Base-by-base conservation (phyloP, 164 flowering plant genomes). In the Platanus orientalis region DNA sequence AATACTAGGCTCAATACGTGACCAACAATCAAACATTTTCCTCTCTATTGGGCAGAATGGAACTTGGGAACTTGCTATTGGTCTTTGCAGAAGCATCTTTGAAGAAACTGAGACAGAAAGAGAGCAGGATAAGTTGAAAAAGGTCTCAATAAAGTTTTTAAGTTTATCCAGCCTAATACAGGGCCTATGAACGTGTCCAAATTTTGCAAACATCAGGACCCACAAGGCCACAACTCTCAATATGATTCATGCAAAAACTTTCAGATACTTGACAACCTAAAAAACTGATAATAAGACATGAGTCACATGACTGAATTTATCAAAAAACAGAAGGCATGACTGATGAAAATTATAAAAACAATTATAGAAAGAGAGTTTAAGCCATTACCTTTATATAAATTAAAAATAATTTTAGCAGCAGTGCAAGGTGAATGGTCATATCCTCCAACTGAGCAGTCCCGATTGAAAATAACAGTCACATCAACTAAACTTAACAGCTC, bases 21-120 rank as follows among this genome's bases (percentile, higher is more conserved):
- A 92, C 99, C 99, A 95, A 80, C 81, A 80, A 66, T 95, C 93
- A 24, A 84, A 64, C 79, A 92, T 84, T 73, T 82, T 82, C 87
- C 92, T 95, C 6, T 86, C 98, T 39, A 79, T 44, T 26, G 95
- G 99, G 68, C 92, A 88, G 62, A 85, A 83, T 11, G 96, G 95
- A 44, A 92, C 98, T 80, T 90, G 98, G 34, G 90, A 80, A 21
- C 98, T 98, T 20, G 98, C 99, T 29, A 78, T 58, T 3, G 99
- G 99, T 73, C 91, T 87, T 62, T 80, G 84, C 68, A 95, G 75
- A 74, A 83, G 77, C 69, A 58, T 66, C 80, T 86, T 92, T 32
- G 92, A 81, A 40, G 97, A 85, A 72, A 81, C 99, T 95, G 85
- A 16, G 54, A 69, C 42, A 54, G 25, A 56, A 51, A 19, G n/a